Evolutionary conservation across 2,329 filamentous ascomycete species (phyloP), one percentile per base, ranked within the genome.

Genomic region (Thelonectria discophora): DNA sequence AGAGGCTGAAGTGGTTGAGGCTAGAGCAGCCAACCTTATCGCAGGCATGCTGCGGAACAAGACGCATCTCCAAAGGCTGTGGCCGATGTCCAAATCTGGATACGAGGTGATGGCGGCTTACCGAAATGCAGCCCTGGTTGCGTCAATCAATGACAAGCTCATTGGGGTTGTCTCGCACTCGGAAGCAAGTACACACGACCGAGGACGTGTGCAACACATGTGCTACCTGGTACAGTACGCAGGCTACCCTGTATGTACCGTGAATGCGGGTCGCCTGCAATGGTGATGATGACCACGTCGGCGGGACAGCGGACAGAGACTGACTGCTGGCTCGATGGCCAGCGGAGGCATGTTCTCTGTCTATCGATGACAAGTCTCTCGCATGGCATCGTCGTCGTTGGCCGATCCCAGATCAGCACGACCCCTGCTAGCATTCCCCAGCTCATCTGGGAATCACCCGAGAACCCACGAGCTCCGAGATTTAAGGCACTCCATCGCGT

Each of bases 391-490:
- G 53, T 52, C 49, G 53, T 52, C 39, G 55, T 65, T 63, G 61
- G 62, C 21, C 60, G 65, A 72, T 72, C 66, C n/a, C 63, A 69
- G 69, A 72, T 72, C 69, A 72, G 52, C 69, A 30, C 62, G 47
- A 63, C 47, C 69, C 69, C 62, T 71, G 68, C 68, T 71, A 69
- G 68, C 60, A 61, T 58, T 64, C 65, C 60, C 62, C 63, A 62
- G 61, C 50, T 48, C 62, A 69, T 71, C 69, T 72, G 67, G 55
- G 53, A 66, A 65, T 72, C 65, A 65, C 63, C 58, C 65, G 67
- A 70, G 62, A 69, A 69, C 64, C 65, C 64, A 69, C 66, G 62
- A 65, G 62, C 57, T 64, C 65, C 59, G 65, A 64, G 61, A 69
- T 65, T 69, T 54, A 65, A 70, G 57, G 48, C 65, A 67, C 65